Evolutionary conservation across 2,329 filamentous ascomycete genomes (phyloP).

Genomic region (Stemphylium lycopersici): DNA sequence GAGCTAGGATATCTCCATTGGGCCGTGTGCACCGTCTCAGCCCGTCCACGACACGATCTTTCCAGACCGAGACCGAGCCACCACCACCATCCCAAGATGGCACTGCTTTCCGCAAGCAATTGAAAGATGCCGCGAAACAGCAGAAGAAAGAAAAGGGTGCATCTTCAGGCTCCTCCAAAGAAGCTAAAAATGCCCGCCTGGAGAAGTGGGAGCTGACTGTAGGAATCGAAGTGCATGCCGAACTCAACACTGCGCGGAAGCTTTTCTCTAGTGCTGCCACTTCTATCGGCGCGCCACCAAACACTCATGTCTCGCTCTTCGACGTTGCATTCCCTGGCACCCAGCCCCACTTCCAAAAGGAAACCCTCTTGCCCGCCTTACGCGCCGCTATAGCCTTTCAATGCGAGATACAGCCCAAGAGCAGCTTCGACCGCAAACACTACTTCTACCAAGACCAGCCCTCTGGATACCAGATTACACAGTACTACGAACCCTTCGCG

Average conservation of each 20-base stretch:
- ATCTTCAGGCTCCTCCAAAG: conserved; percentile 9
- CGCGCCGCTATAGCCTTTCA: conserved; percentile 84
- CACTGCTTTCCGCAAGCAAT: conserved; percentile 44
- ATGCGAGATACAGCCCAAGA: conserved; percentile 77
- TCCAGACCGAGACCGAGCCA: conserved; percentile 32
- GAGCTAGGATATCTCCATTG: conserved; percentile 28
- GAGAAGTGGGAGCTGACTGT: conserved; percentile 89
- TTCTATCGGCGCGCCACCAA: conserved; percentile 68
- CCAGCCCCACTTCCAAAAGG: conserved; percentile 82
- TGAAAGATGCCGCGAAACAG: conserved; percentile 48
- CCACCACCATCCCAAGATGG: conserved; percentile 29
- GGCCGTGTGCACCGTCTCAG: background rate
- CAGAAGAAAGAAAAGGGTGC: conserved; percentile 32
- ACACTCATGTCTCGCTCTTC: conserved; percentile 87
- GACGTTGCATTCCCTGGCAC: conserved; percentile 88
- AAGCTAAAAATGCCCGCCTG: conserved; percentile 30
- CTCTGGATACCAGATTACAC: conserved; percentile 94
- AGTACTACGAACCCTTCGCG: conserved; percentile 81
- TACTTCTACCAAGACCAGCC: conserved; percentile 99
- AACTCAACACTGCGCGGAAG: conserved; percentile 87
- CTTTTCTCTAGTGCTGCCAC: conserved; percentile 75
- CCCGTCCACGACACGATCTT: conserved; percentile 16
- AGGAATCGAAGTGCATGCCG: conserved; percentile 96
- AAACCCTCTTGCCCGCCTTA: conserved; percentile 85
- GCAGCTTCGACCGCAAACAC: conserved; percentile 93